Evolutionary conservation across 345 rosid species (phyloP).

Genomic region (Corymbia maculata): DNA sequence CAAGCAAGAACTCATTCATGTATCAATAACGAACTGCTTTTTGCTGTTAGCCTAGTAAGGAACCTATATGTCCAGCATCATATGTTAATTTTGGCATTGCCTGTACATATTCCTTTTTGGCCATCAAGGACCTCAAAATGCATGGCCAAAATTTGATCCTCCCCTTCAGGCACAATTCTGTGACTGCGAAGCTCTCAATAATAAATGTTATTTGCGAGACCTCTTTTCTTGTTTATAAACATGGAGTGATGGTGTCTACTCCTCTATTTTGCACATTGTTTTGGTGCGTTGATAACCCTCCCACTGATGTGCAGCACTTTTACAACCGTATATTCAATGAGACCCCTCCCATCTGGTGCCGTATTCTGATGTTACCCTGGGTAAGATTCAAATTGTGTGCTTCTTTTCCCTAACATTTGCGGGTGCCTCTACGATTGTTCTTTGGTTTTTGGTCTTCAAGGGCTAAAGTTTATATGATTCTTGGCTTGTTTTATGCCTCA

Average conservation of each 20-base stretch:
- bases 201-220: not conserved
- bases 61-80: not conserved
- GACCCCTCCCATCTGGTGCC: slow-evolving; percentile 84
- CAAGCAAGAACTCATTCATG: not conserved
- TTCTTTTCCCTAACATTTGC: not conserved
- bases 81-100: not conserved
- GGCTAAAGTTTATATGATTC: not conserved
- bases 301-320: slow-evolving; percentile 50
- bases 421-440: not conserved
- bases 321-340: slow-evolving; percentile 95
- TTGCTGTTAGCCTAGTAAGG: not conserved
- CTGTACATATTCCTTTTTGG: not conserved
- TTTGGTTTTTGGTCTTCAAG: not conserved
- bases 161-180: not conserved
- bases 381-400: slow-evolving; percentile 28
- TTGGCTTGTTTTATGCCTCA: not conserved
- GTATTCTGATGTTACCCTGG: slow-evolving; percentile 93
- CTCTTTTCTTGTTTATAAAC: not conserved
- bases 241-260: not conserved
- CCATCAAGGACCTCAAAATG: not conserved
- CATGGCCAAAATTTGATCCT: not conserved
- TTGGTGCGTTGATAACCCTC: not conserved
- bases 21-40: not conserved
- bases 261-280: not conserved
- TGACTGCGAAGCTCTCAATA: not conserved